Base-by-base conservation (phyloP, 495 filamentous ascomycete species). In the Podospora fimiseda region DNA sequence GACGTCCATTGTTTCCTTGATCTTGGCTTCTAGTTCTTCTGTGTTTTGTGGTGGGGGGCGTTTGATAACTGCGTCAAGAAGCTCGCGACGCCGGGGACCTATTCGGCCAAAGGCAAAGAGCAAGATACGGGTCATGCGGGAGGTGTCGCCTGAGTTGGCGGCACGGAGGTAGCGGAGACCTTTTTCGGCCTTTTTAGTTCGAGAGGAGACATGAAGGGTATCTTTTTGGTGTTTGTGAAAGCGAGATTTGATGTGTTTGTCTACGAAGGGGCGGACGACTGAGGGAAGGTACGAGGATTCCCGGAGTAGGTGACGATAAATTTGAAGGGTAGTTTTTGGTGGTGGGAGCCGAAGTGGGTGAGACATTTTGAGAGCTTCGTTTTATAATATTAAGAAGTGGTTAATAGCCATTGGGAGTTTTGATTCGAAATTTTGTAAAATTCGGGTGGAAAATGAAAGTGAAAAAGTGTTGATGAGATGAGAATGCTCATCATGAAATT, bases 201-300 rank as follows among this genome's bases (percentile, higher is more conserved):
- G 37, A 1, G 20, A 42, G 16, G 55, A 48, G 16, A 37, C 21
- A 4, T 51, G 2, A 33, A 18, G 18, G 24, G 30, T 7, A 60
- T 56, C 24, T n/a, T 51, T 0, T 1, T 30, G 42, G 54, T 65
- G 61, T 4, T 59, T 46, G 14, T 63, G 65, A 67, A 85, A 96
- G 44, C 85, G 79, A 16, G 59, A 19, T 39, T 80, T 57, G 53
- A 90, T 74, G 56, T 84, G 72, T 15, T 73, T 56, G 54, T 74
- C 72, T 58, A 87, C 69, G 62, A 80, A 85, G 19, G 61, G 59
- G 38, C 84, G 82, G 22, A 86, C 86, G 45, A 79, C 62, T 2
- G 82, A 52, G 11, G 90, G 90, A 20, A 98, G 82, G 64, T 95
- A 95, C 52, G 85, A 82, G 20, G 82, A 80, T 74, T 96, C 86